These are phyloP conservation scores for Syzygium malaccense DNA, from an alignment of 441 rosid species.

Conservation along the genomic window DNA sequence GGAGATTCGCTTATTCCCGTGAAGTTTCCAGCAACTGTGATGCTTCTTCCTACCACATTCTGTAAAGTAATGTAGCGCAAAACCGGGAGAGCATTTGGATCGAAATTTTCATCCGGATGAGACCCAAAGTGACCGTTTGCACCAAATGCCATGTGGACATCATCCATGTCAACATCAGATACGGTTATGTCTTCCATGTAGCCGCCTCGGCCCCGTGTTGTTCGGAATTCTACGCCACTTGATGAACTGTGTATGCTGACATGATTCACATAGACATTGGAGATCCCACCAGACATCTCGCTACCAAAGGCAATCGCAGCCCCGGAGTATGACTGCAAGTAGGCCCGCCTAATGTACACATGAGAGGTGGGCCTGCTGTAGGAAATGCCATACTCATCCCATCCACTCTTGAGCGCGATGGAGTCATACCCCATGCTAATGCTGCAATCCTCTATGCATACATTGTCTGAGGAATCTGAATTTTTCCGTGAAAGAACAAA, in stretches of 20 bases:
- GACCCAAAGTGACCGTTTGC: constrained; percentile 49
- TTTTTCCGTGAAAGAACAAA: not conserved
- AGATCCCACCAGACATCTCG: constrained; percentile 97
- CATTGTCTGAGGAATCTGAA: constrained; percentile 77
- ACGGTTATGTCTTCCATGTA: constrained; percentile 50
- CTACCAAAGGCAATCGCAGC: constrained; percentile 78
- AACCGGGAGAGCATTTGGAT: constrained; percentile 57
- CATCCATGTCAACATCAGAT: constrained; percentile 30
- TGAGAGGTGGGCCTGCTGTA: constrained; percentile 51
- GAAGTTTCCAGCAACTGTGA: constrained; percentile 55
- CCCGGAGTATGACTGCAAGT: constrained; percentile 56
- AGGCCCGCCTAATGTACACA: constrained; percentile 50
- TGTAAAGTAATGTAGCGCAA: constrained; percentile 36
- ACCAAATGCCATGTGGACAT: constrained; percentile 32
- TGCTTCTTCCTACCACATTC: constrained; percentile 45
- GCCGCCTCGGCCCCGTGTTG: constrained; percentile 76
- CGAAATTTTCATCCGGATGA: constrained; percentile 71
- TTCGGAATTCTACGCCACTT: constrained; percentile 58
- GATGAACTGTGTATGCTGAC: constrained; percentile 35
- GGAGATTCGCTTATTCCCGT: constrained; percentile 61
- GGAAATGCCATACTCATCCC: constrained; percentile 89
- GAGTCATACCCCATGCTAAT: constrained; percentile 69
- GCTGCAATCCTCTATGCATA: constrained; percentile 77
- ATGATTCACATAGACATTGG: constrained; percentile 40
- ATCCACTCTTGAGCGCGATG: constrained; percentile 77